Percentiles rank a stretch among this genome's conserved stretches.
phyloP scores from a whole-genome alignment of 164 flowering plant genomes.

The Houttuynia cordata region DNA sequence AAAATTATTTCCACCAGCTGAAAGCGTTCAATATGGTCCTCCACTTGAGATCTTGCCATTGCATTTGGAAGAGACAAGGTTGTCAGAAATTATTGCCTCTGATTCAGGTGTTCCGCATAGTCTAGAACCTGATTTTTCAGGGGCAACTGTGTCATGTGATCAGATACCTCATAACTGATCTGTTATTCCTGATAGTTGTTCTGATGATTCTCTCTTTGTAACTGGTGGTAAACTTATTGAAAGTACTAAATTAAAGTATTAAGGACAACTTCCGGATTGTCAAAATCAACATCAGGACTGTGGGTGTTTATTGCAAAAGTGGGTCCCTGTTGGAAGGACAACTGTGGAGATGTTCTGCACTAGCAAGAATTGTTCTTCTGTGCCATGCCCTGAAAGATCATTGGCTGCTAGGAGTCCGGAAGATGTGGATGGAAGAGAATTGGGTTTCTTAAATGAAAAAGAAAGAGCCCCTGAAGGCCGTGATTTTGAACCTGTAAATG shows the following conservation, averaged over 20 bases:
- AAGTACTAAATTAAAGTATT: conserved; percentile 14
- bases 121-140: conserved; percentile 2
- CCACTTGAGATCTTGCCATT: conserved; percentile 11
- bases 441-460: conserved; percentile 8
- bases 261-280: conserved; percentile 11
- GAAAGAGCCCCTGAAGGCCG: conserved; percentile 1
- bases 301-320: conserved; percentile 28
- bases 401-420: neutral
- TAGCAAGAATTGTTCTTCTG: no score
- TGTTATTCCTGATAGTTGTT: no score
- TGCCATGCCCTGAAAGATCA: no score
- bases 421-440: conserved; percentile 7
- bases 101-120: conserved; percentile 1
- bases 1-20: neutral
- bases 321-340: conserved; percentile 36
- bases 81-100: conserved; percentile 1
- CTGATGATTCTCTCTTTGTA: conserved; percentile 9
- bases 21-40: neutral
- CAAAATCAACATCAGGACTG: conserved; percentile 20
- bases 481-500: conserved; percentile 7
- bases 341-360: conserved; percentile 7
- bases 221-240: conserved; percentile 6
- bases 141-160: conserved; percentile 4
- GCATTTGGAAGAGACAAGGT: conserved; percentile 9
- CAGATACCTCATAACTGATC: conserved; percentile 1